phyloP scores from a whole-genome alignment of 495 filamentous ascomycete genomes.

The Aspergillus funiculosus region DNA sequence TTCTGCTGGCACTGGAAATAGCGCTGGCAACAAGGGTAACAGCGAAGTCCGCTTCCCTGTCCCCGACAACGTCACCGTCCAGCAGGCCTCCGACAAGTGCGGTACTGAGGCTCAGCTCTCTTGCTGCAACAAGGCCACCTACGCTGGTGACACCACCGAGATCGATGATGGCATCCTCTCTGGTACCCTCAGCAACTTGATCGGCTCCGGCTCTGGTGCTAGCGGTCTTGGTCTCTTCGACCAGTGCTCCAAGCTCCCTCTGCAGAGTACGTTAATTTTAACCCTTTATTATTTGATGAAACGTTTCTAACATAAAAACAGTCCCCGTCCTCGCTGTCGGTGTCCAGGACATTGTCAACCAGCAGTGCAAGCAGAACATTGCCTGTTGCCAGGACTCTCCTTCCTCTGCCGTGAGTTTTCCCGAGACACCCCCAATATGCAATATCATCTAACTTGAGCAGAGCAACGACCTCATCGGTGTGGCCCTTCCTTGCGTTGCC shows the following conservation, averaged over 20 bases:
- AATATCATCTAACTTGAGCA: constrained; percentile 16
- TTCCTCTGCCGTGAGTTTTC: constrained; percentile 29
- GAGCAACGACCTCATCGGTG: constrained; percentile 35
- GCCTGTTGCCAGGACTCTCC: constrained; percentile 47
- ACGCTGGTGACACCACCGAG: constrained; percentile 37
- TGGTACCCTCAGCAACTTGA: constrained; percentile 27
- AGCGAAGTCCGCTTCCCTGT: constrained; percentile 30
- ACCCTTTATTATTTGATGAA: neutral
- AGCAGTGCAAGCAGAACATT: constrained; percentile 47
- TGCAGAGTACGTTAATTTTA: constrained; percentile 18
- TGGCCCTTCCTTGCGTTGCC: constrained; percentile 44
- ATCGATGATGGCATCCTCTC: constrained; percentile 27
- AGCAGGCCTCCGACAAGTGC: constrained; percentile 46
- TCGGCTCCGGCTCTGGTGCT: constrained; percentile 28
- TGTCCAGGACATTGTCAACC: constrained; percentile 37
- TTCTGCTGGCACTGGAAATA: constrained; percentile 16
- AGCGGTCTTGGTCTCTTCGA: constrained; percentile 35
- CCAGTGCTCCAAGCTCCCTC: constrained; percentile 33
- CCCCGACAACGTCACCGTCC: constrained; percentile 38
- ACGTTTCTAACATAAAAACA: neutral
- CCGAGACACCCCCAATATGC: neutral
- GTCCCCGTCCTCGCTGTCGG: constrained; percentile 23
- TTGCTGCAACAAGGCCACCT: constrained; percentile 45
- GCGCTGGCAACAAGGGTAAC: constrained; percentile 28
- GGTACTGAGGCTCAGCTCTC: constrained; percentile 42